These are phyloP conservation scores for Mitragyna speciosa DNA, from an alignment of 257 asterid genomes.

Conservation along the genomic window DNA sequence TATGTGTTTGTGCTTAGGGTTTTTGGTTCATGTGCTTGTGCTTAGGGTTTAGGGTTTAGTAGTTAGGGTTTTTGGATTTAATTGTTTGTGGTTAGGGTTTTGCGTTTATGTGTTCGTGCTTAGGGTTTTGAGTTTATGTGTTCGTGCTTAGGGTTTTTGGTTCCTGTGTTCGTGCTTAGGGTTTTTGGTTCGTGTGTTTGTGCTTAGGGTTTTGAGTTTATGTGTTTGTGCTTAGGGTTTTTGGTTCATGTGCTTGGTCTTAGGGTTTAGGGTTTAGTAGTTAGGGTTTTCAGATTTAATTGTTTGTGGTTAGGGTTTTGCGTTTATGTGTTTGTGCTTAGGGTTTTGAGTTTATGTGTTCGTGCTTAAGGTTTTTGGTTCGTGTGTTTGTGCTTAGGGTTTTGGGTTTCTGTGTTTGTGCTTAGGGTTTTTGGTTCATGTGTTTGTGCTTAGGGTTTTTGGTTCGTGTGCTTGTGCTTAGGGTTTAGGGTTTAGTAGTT, in stretches of 20 bases:
- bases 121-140: not conserved
- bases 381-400: too few species aligned
- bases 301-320: not conserved
- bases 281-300: not conserved
- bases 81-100: too few species aligned
- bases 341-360: too few species aligned
- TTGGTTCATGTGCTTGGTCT: not conserved
- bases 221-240: not conserved
- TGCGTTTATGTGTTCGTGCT: too few species aligned
- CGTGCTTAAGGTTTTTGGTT: too few species aligned
- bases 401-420: not conserved
- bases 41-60: not conserved
- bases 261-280: not conserved
- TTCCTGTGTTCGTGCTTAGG: not conserved
- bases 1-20: too few species aligned
- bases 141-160: not conserved
- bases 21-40: not conserved
- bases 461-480: not conserved
- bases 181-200: not conserved
- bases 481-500: slow-evolving; percentile 5
- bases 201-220: not conserved
- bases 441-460: not conserved
- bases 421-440: not conserved
- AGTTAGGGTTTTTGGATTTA: too few species aligned
- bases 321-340: too few species aligned